Evolutionary conservation across 2,329 filamentous ascomycete species (phyloP).

Genomic region (Berkeleyomyces rouxiae): DNA sequence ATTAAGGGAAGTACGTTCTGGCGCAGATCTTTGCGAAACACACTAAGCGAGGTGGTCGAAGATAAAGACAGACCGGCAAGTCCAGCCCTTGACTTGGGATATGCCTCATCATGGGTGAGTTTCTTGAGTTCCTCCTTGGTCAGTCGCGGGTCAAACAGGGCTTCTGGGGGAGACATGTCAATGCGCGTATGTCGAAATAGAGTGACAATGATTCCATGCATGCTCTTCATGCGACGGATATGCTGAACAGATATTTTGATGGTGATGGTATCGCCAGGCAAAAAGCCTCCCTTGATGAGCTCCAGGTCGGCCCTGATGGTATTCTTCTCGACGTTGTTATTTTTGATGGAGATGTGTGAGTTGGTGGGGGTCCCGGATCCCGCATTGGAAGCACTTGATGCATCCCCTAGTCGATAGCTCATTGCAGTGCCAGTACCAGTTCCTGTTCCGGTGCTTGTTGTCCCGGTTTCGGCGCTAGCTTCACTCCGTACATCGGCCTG

Average conservation of each 20-base stretch:
- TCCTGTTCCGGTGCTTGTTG: constrained; percentile 13
- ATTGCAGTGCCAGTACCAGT: constrained; percentile 10
- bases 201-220: constrained; percentile 85
- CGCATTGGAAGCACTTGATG: neutral
- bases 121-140: constrained; percentile 50
- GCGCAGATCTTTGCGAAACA: constrained; percentile 89
- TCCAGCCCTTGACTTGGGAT: constrained; percentile 73
- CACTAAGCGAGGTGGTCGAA: constrained; percentile 69
- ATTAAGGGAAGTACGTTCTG: constrained; percentile 81
- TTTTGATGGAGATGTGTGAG: constrained; percentile 6
- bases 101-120: constrained; percentile 64
- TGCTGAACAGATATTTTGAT: constrained; percentile 73
- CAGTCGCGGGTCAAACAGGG: constrained; percentile 32
- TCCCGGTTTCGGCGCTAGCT: constrained; percentile 50
- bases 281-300: constrained; percentile 62
- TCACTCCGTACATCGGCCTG: constrained; percentile 46
- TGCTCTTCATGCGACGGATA: constrained; percentile 74
- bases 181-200: constrained; percentile 83
- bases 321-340: constrained; percentile 37
- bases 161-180: constrained; percentile 49
- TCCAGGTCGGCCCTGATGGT: constrained; percentile 80
- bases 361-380: constrained; percentile 10
- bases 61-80: constrained; percentile 74
- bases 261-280: constrained; percentile 70
- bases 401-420: constrained; percentile 1